phyloP scores from a whole-genome alignment of 257 asterid genomes.

The Scutellaria galericulata region DNA sequence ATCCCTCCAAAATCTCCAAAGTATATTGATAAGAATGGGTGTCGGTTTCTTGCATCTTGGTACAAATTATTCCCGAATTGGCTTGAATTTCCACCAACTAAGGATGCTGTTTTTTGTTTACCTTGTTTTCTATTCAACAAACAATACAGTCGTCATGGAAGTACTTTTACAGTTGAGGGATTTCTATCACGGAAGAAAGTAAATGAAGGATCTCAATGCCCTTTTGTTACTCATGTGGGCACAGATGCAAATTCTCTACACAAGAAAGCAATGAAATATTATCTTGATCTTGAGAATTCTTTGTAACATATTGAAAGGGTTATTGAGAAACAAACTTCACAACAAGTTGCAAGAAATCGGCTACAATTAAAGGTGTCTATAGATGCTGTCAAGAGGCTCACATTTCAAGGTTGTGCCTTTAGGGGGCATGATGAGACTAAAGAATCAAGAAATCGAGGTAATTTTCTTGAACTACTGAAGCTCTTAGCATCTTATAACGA shows the following conservation, averaged over 20 bases:
- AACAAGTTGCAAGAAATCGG: not conserved
- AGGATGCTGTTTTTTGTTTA: not conserved
- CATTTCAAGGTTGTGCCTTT: not conserved
- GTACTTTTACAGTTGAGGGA: not conserved
- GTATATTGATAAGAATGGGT: not conserved
- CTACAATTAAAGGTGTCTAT: not conserved
- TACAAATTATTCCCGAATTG: not conserved
- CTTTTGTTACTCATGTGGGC: not conserved
- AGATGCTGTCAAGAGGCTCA: not conserved
- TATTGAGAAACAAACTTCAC: slow-evolving; percentile 6
- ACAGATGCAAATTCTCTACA: not conserved
- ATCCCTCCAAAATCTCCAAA: too few relatives aligned
- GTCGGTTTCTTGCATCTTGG: not conserved
- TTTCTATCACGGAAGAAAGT: not conserved
- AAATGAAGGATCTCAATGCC: not conserved
- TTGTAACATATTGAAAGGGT: not conserved
- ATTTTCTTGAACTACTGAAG: not conserved
- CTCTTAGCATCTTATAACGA: slow-evolving; percentile 4
- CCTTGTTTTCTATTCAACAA: not conserved
- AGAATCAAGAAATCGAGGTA: not conserved
- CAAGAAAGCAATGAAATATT: not conserved
- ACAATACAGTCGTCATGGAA: not conserved
- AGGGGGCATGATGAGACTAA: not conserved
- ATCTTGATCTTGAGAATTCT: not conserved
- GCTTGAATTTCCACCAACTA: not conserved